Percentiles rank a stretch among this genome's conserved stretches.
phyloP scores from a whole-genome alignment of 345 rosid species.

The Corchorus capsularis region DNA sequence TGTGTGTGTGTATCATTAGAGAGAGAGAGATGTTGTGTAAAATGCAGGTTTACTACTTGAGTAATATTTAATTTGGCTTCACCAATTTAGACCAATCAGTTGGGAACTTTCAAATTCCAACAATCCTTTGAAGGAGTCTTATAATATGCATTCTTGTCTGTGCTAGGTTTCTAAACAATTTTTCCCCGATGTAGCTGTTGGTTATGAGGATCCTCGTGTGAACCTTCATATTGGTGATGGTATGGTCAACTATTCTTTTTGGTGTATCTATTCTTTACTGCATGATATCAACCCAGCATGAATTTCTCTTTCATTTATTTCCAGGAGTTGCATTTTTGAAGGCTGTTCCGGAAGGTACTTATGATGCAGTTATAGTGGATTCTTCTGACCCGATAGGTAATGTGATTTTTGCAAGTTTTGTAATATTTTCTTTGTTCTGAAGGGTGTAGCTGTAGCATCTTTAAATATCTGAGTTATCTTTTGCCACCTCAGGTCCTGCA shows the following conservation, averaged over 20 bases:
- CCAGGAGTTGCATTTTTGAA: slow-evolving; percentile 90
- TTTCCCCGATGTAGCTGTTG: slow-evolving; percentile 82
- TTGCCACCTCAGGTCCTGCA: slow-evolving; percentile 68
- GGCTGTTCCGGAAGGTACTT: slow-evolving; percentile 74
- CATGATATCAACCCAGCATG: not conserved
- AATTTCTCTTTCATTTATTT: slow-evolving; percentile 10
- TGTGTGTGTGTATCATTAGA: too few relatives aligned
- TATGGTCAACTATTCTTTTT: slow-evolving; percentile 28
- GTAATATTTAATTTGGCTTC: not conserved
- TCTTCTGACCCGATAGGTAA: slow-evolving; percentile 94
- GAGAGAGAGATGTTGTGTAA: not conserved
- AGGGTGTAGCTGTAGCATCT: not conserved
- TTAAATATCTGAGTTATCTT: slow-evolving; percentile 5
- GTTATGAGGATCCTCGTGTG: slow-evolving; percentile 95
- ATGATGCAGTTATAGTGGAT: slow-evolving; percentile 93
- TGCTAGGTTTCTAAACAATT: slow-evolving; percentile 77
- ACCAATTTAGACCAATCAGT: not conserved
- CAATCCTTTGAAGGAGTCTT: not conserved
- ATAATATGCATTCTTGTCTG: slow-evolving; percentile 8
- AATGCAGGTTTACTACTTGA: not conserved
- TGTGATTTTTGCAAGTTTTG: not conserved
- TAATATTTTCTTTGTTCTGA: not conserved
- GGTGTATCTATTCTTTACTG: not conserved
- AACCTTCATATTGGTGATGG: slow-evolving; percentile 86
- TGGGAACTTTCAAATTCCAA: not conserved